Evolutionary conservation across 768 basidiomycete genomes (phyloP).

Genomic region (Tricholoma flavovirens): DNA sequence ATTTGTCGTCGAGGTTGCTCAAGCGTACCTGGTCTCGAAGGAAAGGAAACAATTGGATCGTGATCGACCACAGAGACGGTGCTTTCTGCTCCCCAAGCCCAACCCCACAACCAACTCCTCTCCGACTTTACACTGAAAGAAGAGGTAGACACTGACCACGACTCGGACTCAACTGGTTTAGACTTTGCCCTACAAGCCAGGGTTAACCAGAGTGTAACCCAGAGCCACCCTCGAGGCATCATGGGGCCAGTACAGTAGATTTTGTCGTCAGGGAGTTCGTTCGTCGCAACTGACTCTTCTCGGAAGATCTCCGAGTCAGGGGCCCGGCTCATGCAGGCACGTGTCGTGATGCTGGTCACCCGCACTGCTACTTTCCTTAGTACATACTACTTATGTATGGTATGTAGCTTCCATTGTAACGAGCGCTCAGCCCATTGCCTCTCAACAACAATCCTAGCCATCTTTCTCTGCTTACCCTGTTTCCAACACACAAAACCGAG

Average conservation of each 20-base stretch:
- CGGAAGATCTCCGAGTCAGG: no score
- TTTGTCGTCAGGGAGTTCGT: background rate
- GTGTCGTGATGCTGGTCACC: background rate
- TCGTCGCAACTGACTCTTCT: no score
- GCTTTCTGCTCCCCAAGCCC: slow-evolving; percentile 66
- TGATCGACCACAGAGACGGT: slow-evolving; percentile 75
- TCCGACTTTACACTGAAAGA: slow-evolving; percentile 42
- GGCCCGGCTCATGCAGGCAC: background rate
- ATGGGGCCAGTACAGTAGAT: slow-evolving; percentile 4
- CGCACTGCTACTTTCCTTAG: no score
- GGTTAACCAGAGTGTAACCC: slow-evolving; percentile 20
- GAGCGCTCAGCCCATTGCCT: background rate
- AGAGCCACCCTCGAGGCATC: slow-evolving; percentile 20
- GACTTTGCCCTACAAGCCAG: slow-evolving; percentile 15
- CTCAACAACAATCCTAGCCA: background rate
- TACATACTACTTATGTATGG: no score
- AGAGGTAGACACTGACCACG: slow-evolving; percentile 9
- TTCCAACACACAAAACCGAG: background rate
- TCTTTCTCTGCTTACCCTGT: background rate
- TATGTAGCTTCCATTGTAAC: no score
- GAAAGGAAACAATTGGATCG: slow-evolving; percentile 62
- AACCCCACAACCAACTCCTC: slow-evolving; percentile 52
- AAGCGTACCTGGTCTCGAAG: slow-evolving; percentile 52
- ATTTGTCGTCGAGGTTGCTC: background rate
- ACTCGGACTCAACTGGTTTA: slow-evolving; percentile 23